Evolutionary conservation across 164 flowering plant species (phyloP).

Genomic region (Aristolochia contorta): DNA sequence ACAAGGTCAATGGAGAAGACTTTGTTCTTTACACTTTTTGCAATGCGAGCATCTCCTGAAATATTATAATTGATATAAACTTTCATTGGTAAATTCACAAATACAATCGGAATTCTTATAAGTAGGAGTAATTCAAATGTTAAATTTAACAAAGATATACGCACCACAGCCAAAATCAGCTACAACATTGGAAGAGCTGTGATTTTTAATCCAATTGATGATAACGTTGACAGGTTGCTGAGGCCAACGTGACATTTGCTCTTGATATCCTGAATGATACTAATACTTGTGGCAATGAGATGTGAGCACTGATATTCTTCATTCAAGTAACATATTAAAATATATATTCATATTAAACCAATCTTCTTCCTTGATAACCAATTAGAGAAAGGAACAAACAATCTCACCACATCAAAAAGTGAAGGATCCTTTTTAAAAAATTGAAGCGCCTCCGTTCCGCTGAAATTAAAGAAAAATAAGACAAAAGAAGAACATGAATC

Average conservation of each 20-base stretch:
- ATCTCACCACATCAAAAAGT: conserved; percentile 62
- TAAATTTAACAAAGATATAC: conserved; percentile 5
- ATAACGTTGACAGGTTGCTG: conserved; percentile 76
- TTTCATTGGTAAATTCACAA: not conserved
- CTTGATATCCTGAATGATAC: conserved; percentile 97
- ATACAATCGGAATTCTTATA: too few species aligned
- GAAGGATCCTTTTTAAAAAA: conserved; percentile 70
- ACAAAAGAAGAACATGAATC: not conserved
- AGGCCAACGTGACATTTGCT: conserved; percentile 97
- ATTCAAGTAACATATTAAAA: not conserved
- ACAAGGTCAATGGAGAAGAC: conserved; percentile 91
- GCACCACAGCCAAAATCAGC: conserved; percentile 99
- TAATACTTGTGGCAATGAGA: conserved; percentile 11
- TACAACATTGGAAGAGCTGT: conserved; percentile 48
- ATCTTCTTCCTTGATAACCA: not conserved
- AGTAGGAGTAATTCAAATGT: not conserved
- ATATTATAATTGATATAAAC: not conserved
- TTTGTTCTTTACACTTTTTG: conserved; percentile 79
- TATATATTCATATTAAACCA: not conserved
- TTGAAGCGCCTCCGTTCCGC: conserved; percentile 70
- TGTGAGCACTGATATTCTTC: not conserved
- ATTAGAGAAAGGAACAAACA: not conserved
- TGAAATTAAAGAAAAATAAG: conserved; percentile 12
- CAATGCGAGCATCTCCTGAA: conserved; percentile 83
- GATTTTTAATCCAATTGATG: conserved; percentile 66